Evolutionary conservation across 305 asterid species (phyloP).

Genomic region (Solanum hybrid): DNA sequence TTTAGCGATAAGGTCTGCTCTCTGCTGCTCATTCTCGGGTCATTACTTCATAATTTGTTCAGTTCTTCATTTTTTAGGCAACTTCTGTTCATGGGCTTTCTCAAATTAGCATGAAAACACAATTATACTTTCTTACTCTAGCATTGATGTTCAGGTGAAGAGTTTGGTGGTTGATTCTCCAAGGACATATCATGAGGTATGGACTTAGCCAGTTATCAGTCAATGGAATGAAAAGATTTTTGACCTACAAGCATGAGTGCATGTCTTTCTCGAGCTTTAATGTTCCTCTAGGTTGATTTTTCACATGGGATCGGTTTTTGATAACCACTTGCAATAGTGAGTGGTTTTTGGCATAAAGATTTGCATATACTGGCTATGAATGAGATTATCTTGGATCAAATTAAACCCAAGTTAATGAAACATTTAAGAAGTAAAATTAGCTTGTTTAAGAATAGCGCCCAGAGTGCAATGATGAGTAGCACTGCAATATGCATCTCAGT

Average conservation of each 20-base stretch:
- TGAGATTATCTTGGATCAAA: not conserved
- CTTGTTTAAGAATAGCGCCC: not conserved
- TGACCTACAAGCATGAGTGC: not conserved
- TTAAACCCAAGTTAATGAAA: not conserved
- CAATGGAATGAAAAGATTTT: not conserved
- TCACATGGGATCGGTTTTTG: not conserved
- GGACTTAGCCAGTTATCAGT: conserved; percentile 12
- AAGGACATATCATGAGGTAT: conserved; percentile 92
- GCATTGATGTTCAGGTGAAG: conserved; percentile 55
- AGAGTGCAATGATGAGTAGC: not conserved
- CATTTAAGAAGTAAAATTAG: not conserved
- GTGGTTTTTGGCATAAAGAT: not conserved
- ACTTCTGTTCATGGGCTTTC: not conserved
- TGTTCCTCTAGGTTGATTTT: not conserved
- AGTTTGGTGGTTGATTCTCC: conserved; percentile 95
- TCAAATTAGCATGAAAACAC: conserved; percentile 4
- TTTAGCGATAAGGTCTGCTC: conserved; percentile 69
- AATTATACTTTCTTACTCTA: conserved; percentile 12
- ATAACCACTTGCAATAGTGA: not conserved
- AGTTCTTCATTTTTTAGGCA: not conserved
- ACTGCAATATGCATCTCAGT: not conserved
- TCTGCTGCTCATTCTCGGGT: not conserved
- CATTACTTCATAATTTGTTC: not conserved
- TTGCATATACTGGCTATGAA: not conserved
- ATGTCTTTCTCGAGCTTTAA: not conserved